Percentiles rank a stretch among this genome's conserved stretches.
Evolutionary conservation across 176 grass and related monocot genomes (phyloP).

Genomic region (Juncus inflexus): DNA sequence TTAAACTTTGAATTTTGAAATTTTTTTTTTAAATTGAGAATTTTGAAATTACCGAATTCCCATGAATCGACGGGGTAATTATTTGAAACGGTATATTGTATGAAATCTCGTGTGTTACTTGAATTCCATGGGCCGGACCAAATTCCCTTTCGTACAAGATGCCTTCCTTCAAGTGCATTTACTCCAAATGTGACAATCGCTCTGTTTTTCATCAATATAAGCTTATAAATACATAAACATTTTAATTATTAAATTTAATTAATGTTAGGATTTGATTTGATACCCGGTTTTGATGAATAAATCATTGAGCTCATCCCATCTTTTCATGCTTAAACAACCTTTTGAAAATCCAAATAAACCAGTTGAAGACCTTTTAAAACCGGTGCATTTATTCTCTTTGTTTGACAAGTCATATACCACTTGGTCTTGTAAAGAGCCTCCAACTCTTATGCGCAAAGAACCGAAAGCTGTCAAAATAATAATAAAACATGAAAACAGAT

Average conservation of each 20-base stretch:
- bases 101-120: slow-evolving; percentile 65
- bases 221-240: slow-evolving; percentile 8
- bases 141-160: slow-evolving; percentile 29
- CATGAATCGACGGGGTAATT: slow-evolving; percentile 89
- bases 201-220: slow-evolving; percentile 26
- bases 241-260: slow-evolving; percentile 1
- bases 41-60: slow-evolving; percentile 80
- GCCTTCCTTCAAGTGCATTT: slow-evolving; percentile 77
- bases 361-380: slow-evolving; percentile 54
- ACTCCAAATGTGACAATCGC: slow-evolving; percentile 86
- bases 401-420: slow-evolving; percentile 69
- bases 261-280: neutral
- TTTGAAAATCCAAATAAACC: slow-evolving; percentile 92
- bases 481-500: slow-evolving; percentile 13
- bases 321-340: slow-evolving; percentile 87
- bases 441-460: slow-evolving; percentile 75
- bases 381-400: slow-evolving; percentile 51
- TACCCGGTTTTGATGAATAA: slow-evolving; percentile 80
- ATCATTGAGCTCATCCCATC: slow-evolving; percentile 85
- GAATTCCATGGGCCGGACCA: slow-evolving; percentile 85
- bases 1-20: neutral
- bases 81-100: slow-evolving; percentile 56
- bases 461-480: slow-evolving; percentile 53
- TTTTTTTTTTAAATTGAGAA: no score
- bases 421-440: slow-evolving; percentile 97